These are phyloP conservation scores for Cladosporium sp. DNA, from an alignment of 2,329 filamentous ascomycete genomes.

Conservation along the genomic window DNA sequence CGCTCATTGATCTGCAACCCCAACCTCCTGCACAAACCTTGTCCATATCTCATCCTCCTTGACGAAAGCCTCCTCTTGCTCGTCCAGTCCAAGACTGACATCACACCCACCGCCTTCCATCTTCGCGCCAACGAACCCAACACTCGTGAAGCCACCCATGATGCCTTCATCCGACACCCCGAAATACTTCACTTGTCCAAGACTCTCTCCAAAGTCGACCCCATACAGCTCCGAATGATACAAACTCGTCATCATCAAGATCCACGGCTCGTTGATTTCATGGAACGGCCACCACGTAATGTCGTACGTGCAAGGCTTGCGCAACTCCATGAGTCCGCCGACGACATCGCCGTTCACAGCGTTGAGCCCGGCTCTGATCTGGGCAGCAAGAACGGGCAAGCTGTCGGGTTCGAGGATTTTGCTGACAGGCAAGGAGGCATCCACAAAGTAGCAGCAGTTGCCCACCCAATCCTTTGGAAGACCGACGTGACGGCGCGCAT, in stretches of 20 bases:
- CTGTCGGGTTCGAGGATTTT: conserved; percentile 16
- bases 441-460: conserved; percentile 21
- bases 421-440: conserved; percentile 12
- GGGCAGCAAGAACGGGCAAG: conserved; percentile 16
- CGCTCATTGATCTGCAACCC: background rate
- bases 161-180: conserved; percentile 17
- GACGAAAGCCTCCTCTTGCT: conserved; percentile 16
- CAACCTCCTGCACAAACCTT: conserved; percentile 12
- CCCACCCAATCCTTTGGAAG: conserved; percentile 18
- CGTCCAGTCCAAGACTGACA: conserved; percentile 18
- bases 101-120: conserved; percentile 16
- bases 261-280: conserved; percentile 11
- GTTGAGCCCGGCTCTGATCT: conserved; percentile 17
- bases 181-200: conserved; percentile 19
- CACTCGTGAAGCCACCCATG: conserved; percentile 18
- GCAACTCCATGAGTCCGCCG: conserved; percentile 15
- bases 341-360: conserved; percentile 15
- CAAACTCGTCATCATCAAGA: conserved; percentile 18
- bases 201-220: conserved; percentile 12
- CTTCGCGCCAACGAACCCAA: conserved; percentile 20
- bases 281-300: conserved; percentile 20
- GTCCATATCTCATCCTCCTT: conserved; percentile 14
- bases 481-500: conserved; percentile 17
- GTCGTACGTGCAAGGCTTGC: conserved; percentile 14
- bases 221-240: conserved; percentile 19